Conservation (phyloP, 2,329 filamentous ascomycete species). For the Phialemoniopsis sp. region DNA sequence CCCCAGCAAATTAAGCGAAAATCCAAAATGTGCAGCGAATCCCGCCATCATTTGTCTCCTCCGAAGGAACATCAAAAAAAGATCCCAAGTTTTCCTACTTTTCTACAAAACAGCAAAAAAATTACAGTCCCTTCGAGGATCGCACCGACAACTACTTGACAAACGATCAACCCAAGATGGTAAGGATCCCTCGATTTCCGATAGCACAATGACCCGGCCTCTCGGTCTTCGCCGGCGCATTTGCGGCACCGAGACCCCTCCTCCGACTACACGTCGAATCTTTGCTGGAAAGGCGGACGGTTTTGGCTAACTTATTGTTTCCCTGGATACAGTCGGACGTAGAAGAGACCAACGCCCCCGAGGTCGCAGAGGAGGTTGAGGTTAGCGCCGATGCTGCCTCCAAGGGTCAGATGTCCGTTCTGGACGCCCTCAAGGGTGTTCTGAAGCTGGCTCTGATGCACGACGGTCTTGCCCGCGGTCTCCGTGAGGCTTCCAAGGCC, state of each 20-base stretch:
- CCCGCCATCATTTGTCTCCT: too few species aligned
- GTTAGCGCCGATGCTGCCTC: slow-evolving; percentile 84
- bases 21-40: too few species aligned
- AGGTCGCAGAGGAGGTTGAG: slow-evolving; percentile 86
- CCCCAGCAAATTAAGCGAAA: too few species aligned
- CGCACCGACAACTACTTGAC: slow-evolving; percentile 52
- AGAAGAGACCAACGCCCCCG: slow-evolving; percentile 96
- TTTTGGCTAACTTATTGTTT: slow-evolving; percentile 1
- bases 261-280: too few species aligned
- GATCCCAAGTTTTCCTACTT: slow-evolving; percentile 12
- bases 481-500: slow-evolving; percentile 97
- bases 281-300: too few species aligned
- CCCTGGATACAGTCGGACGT: slow-evolving; percentile 79
- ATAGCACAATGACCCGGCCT: slow-evolving; percentile 2
- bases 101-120: slow-evolving; percentile 16
- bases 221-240: slow-evolving; percentile 13
- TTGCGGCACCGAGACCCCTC: background rate
- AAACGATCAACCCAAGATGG: slow-evolving; percentile 53
- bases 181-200: slow-evolving; percentile 29
- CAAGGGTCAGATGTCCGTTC: slow-evolving; percentile 94
- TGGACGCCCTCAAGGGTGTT: slow-evolving; percentile 98
- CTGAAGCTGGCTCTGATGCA: slow-evolving; percentile 99
- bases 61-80: slow-evolving; percentile 6
- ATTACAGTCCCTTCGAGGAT: slow-evolving; percentile 59
- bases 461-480: slow-evolving; percentile 97